Base-by-base conservation (phyloP, 495 filamentous ascomycete species). In the Talaromyces liani region DNA sequence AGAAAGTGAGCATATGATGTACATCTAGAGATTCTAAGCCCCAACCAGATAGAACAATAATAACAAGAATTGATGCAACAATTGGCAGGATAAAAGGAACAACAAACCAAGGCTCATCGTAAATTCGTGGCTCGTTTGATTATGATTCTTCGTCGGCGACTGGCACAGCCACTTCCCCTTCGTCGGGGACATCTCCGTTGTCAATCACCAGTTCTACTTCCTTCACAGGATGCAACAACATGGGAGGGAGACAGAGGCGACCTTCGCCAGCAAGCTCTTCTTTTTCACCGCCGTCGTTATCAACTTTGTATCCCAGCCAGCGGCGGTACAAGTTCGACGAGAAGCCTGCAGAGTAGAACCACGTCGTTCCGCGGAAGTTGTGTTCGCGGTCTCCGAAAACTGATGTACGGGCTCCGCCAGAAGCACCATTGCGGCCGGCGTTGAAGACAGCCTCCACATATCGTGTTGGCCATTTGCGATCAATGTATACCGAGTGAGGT, bases 221-320 rank as follows among this genome's bases (percentile, higher is more conserved):
- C 80, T 98, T 98, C 49, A 98, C 85, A 0, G 94, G 94, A 83
- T 98, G 94, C 69, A 98, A 72, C 60, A 98, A 79, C 89, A 96
- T 90, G 14, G 88, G 89, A 31, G 91, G 92, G 39, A 97, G 75
- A 81, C 94, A 98, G 92, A 98, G 95, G 64, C 93, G 83, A 22
- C 91, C 91, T 73, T 91, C 88, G n/a, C 83, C 84, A 14, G 79
- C 84, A 65, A 87, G 65, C 77, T 94, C 91, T 67, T 87, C 88
- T 72, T 91, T 83, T 74, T 96, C 92, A 6, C 92, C 92, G 0
- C 92, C 92, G 64, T 91, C 89, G 61, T 90, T 90, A 72, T 96
- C 89, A 31, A 95, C 87, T 68, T 86, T 87, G 47, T 90, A 84
- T 4, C 93, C 93, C 54, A 96, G 76, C 93, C 93, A 97, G 66